Base-by-base conservation (phyloP, 345 rosid genomes). In the Reutealis trisperma region DNA sequence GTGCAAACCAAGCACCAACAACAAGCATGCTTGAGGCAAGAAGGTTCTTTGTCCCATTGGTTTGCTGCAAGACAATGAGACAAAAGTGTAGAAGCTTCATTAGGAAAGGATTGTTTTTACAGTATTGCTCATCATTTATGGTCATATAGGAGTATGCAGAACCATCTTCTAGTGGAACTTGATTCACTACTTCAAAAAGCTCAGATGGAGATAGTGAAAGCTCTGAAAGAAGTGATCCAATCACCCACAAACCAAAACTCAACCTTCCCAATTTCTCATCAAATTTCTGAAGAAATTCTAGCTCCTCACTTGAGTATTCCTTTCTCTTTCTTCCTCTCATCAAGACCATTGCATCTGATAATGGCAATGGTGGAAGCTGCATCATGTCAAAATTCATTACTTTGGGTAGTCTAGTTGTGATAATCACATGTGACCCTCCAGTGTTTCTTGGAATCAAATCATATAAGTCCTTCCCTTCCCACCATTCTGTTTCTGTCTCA, bases 391-490 rank as follows among this genome's bases (percentile, higher is more conserved):
- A 95, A 87, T 81, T 86, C 95, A 91, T 89, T 72, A 91, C 91
- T 78, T 91, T 95, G 54, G 92, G 76, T 51, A 91, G 87, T 80
- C 94, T 85, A 41, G 92, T 91, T 27, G 97, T 95, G 85, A 95
- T 88, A 70, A 95, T 89, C 74, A 93, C 92, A 75, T 93, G 98
- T 67, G 97, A 82, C 34, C 95, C 97, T 54, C 90, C 97, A 0
- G 96, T 88, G 86, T 89, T 93, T 73, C 90, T 88, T 12, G 98
- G 99, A 82, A 93, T 91, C 82, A 94, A 81, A 83, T 93, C 98
- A 69, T 88, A 90, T n/a, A 94, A 51, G 82, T 89, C 91, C 76
- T 93, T 93, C 66, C 97, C 99, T 84, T 95, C 98, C 97, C 99
- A 91, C 99, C 97, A 93, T 72, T 94, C 97, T 34, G 82, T 89